Conservation (phyloP, 2,329 filamentous ascomycete species). For the Cladophialophora exuberans region DNA sequence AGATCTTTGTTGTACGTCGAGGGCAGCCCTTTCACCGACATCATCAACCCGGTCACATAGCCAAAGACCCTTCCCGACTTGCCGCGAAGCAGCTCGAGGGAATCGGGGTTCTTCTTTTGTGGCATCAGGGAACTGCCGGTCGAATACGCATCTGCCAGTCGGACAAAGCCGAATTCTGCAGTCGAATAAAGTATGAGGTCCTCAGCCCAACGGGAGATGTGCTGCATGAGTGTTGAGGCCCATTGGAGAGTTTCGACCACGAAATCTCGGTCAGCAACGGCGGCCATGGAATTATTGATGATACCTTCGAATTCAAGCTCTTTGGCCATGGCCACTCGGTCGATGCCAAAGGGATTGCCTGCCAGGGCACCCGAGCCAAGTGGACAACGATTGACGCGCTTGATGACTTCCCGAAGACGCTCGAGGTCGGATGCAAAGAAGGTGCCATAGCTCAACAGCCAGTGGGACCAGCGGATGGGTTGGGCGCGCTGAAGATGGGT, state of each 20-base stretch:
- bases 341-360: conserved; percentile 80
- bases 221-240: conserved; percentile 75
- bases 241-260: conserved; percentile 73
- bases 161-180: conserved; percentile 75
- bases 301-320: conserved; percentile 80
- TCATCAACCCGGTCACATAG: conserved; percentile 79
- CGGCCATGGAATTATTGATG: conserved; percentile 73
- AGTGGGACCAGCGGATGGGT: conserved; percentile 80
- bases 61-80: conserved; percentile 78
- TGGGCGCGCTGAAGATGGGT: conserved; percentile 81
- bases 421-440: conserved; percentile 75
- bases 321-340: conserved; percentile 75
- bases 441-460: conserved; percentile 74
- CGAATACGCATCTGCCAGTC: conserved; percentile 76
- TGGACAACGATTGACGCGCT: conserved; percentile 72
- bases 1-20: conserved; percentile 89
- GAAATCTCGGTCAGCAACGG: conserved; percentile 66
- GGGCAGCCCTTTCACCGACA: conserved; percentile 74
- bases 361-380: conserved; percentile 77
- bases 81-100: conserved; percentile 73
- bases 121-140: conserved; percentile 80
- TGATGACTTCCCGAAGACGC: conserved; percentile 72
- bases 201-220: conserved; percentile 79
- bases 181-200: conserved; percentile 84
- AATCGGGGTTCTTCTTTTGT: conserved; percentile 82